Evolutionary conservation across 768 basidiomycete species (phyloP), one percentile per base, ranked within the genome.

Genomic region (Collybia mongolica): DNA sequence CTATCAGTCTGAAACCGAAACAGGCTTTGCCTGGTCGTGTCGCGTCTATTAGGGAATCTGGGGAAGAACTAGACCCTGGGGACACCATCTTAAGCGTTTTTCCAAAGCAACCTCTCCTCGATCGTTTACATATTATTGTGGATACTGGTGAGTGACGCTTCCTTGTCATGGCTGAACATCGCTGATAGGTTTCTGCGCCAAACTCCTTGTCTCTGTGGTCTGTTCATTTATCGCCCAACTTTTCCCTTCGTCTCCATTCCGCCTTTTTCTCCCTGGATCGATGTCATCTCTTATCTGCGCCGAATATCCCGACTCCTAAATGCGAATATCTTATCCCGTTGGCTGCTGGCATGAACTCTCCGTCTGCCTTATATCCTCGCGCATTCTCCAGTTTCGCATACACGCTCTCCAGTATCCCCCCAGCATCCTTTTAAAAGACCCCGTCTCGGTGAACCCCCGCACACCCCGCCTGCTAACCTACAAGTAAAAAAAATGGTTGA

Each of bases 101-200:
- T 36, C 50, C 44, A 51, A 39, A 46, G 35, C 50, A 51, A 51
- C 50, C 50, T 51, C 32, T 26, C 44, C 37, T 51, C 50, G 44
- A 51, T 46, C 50, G 22, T 51, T 45, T 51, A 51, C 50, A 42
- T 38, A 51, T 51, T 51, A 29, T 51, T 51, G 50, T 51, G 46
- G 40, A 22, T 42, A 23, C 2, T 43, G 22, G 41, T 43, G 12
- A 43, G 22, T 17, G n/a, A 43, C 11, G 11, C 2, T 14, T 2
- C 39, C 9, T 39, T 39, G 2, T 20, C 39, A 39, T 39, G 11
- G 39, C 39, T 14, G 39, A 37, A 37, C 36, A 37, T 37, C 6
- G 6, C 36, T 37, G 36, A 37, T 37, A 37, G 36, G 2, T 37
- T 37, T 18, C 6, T 37, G 36, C 36, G 2, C 36, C 36, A 7